A percentile compares a stretch with the other conserved stretches of the same genome.
These are phyloP conservation scores for Apiotrichum mycotoxinovorans DNA, from an alignment of 1,284 basidiomycete species.

Conservation along the genomic window DNA sequence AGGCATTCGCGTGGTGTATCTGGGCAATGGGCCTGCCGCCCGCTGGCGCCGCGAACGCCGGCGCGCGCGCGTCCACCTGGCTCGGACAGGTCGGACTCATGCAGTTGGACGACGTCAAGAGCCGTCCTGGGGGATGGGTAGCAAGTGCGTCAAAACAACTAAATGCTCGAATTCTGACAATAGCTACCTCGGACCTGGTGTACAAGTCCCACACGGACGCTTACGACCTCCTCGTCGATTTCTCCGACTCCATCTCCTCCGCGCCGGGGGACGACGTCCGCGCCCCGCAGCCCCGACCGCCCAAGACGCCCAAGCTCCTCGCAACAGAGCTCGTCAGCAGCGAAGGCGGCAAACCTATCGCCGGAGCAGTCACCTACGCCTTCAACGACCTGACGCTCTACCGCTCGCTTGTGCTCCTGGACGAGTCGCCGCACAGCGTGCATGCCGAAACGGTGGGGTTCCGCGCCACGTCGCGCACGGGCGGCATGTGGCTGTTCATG, in stretches of 20 bases:
- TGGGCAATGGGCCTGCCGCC: slow-evolving; percentile 41
- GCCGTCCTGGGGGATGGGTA: slow-evolving; percentile 37
- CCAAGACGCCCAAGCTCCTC: slow-evolving; percentile 1
- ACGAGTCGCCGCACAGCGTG: slow-evolving; percentile 31
- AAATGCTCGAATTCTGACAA: neutral
- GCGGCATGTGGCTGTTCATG: slow-evolving; percentile 39
- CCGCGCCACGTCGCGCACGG: slow-evolving; percentile 15
- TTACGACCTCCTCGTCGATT: slow-evolving; percentile 45
- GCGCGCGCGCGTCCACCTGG: slow-evolving; percentile 23
- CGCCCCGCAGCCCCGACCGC: slow-evolving; percentile 7
- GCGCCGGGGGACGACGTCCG: slow-evolving; percentile 14
- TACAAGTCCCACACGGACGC: slow-evolving; percentile 35
- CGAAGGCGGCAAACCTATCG: slow-evolving; percentile 5
- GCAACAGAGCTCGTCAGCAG: neutral
- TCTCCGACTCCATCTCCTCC: slow-evolving; percentile 26
- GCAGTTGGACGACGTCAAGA: slow-evolving; percentile 35
- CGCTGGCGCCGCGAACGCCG: slow-evolving; percentile 10
- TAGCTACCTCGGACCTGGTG: slow-evolving; percentile 44
- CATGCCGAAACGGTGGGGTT: slow-evolving; percentile 17
- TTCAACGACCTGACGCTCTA: slow-evolving; percentile 42
- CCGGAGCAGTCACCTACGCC: slow-evolving; percentile 27
- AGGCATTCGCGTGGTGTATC: slow-evolving; percentile 42
- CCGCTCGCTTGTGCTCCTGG: slow-evolving; percentile 35
- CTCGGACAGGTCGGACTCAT: slow-evolving; percentile 44
- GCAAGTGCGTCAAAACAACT: slow-evolving; percentile 31